Base-by-base conservation (phyloP, 2,329 filamentous ascomycete genomes). In the Dothiorella sarmentorum region DNA sequence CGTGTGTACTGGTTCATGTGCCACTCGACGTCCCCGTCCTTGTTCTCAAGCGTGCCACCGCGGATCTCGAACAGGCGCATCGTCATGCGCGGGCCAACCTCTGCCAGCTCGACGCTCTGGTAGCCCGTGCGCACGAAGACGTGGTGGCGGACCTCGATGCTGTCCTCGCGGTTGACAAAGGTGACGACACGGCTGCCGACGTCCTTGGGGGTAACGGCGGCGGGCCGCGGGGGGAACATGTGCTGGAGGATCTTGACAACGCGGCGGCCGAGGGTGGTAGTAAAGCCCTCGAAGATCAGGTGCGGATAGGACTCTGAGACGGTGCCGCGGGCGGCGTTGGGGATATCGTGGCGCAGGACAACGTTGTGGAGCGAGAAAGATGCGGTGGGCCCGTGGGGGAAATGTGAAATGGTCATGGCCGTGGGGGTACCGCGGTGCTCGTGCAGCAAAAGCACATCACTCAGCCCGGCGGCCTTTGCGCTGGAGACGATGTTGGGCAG, bases 11-110 rank as follows among this genome's bases (percentile, higher is more conserved):
- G 93, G 62, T 90, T 95, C 63, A 99, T 80, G 63, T 94, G 89
- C 94, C 94, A 99, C 76, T 99, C 94, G 4, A 95, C 86, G 74
- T 99, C 94, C 3, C 93, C 93, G 65, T 95, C 90, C 73, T 95
- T 95, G 69, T 92, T 96, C 71, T 97, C 94, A 61, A 97, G 78
- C 3, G 93, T 96, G 15, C 94, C 93, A 56, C 87, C 88, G 45
- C 92, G 83, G 62, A 99, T 96, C 77, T 97, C 91, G 70, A 97
- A 99, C 56, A 91, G 79, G 65, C 91, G 82, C 91, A 97, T 94
- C n/a, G 91, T 96, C 90, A 97, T 96, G 59, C 94, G 82, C 1
- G 94, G 94, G 0, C 93, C 91, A 52, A 96, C 91, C 72, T 96
- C 91, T 13, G 89, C 87, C 66, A 96, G 76, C 73, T 96, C 91